Evolutionary conservation across 805 yeast genomes (phyloP).

Genomic region (Saturnispora silvae): DNA sequence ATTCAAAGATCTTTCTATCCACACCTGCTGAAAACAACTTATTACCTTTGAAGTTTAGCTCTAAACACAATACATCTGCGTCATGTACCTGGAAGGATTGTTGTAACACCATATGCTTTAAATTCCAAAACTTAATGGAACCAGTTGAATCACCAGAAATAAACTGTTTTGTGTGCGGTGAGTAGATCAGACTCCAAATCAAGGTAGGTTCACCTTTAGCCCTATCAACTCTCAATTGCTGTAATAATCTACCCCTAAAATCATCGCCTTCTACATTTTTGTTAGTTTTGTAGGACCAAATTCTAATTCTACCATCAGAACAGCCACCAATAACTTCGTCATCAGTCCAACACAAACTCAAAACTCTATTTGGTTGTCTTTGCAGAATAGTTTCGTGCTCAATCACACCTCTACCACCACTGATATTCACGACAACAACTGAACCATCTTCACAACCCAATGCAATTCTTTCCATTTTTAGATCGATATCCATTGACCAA

Average conservation of each 20-base stretch:
- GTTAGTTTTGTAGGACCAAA: constrained; percentile 50
- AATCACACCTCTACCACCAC: constrained; percentile 76
- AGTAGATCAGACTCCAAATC: constrained; percentile 74
- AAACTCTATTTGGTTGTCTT: constrained; percentile 73
- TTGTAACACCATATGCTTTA: constrained; percentile 57
- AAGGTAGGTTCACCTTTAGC: constrained; percentile 76
- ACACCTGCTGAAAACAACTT: constrained; percentile 82
- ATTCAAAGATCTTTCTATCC: constrained; percentile 80
- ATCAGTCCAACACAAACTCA: constrained; percentile 67
- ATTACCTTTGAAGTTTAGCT: constrained; percentile 49
- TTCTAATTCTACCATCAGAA: constrained; percentile 84
- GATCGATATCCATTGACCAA: constrained; percentile 74
- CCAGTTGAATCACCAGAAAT: constrained; percentile 98
- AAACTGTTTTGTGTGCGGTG: constrained; percentile 57
- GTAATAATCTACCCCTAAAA: constrained; percentile 53
- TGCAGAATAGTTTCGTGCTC: constrained; percentile 70
- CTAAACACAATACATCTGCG: constrained; percentile 77
- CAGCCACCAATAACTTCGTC: constrained; percentile 78
- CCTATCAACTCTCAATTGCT: constrained; percentile 88
- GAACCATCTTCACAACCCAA: constrained; percentile 95
- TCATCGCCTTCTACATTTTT: constrained; percentile 20
- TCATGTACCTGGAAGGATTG: constrained; percentile 81
- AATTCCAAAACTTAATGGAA: constrained; percentile 85
- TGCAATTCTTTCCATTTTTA: constrained; percentile 53
- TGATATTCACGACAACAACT: constrained; percentile 71